phyloP scores from a whole-genome alignment of 306 rosid species.

The Lithocarpus polystachyus region DNA sequence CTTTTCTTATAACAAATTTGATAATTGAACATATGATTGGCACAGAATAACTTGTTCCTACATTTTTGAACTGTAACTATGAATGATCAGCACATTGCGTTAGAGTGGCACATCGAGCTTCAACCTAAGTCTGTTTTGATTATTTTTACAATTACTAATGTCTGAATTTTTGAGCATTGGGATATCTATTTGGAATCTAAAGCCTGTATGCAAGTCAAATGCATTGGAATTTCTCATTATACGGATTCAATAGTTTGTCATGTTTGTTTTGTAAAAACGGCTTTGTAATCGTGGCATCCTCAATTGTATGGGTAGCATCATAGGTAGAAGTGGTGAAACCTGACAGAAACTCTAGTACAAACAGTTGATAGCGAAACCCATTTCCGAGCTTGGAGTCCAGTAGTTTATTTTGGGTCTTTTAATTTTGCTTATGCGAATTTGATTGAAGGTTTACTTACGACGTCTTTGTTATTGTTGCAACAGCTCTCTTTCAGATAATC shows the following conservation, averaged over 20 bases:
- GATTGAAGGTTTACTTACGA: conserved; percentile 14
- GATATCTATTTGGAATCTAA: background rate
- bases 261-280: too few species aligned
- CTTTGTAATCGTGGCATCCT: too few species aligned
- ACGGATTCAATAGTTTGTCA: too few species aligned
- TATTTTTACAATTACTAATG: background rate
- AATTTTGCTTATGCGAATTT: background rate
- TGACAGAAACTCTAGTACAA: background rate
- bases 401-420: background rate
- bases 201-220: too few species aligned
- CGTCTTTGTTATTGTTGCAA: background rate
- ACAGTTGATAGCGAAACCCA: background rate
- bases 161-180: background rate
- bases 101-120: background rate
- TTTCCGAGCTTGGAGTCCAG: background rate
- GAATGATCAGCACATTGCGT: background rate
- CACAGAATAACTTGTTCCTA: background rate
- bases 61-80: background rate
- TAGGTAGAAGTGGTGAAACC: background rate
- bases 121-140: too few species aligned
- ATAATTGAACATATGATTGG: background rate
- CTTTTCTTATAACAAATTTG: background rate
- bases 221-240: too few species aligned
- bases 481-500: conserved; percentile 97
- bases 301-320: background rate